phyloP scores from a whole-genome alignment of 257 asterid species.

The Perilla frutescens region DNA sequence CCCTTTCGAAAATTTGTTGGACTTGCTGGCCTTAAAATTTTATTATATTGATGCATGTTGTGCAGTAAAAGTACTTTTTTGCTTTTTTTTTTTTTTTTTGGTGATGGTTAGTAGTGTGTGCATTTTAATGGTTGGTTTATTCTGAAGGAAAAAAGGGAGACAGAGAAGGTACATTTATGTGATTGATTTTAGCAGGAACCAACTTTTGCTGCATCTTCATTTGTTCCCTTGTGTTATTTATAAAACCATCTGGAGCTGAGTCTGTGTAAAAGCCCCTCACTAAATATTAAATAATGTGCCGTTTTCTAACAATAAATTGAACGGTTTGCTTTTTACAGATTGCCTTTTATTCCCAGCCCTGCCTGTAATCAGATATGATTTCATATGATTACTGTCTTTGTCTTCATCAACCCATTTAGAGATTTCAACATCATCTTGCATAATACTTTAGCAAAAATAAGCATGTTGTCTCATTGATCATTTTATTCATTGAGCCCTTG shows the following conservation, averaged over 20 bases:
- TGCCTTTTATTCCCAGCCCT: not conserved
- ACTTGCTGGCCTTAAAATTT: constrained; percentile 2
- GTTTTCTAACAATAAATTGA: constrained; percentile 17
- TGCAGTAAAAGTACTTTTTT: not conserved
- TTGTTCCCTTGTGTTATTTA: not conserved
- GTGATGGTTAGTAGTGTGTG: not conserved
- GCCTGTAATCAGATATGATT: not conserved
- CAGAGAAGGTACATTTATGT: not conserved
- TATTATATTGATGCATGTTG: constrained; percentile 21
- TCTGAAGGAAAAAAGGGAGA: not conserved
- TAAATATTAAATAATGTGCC: not conserved
- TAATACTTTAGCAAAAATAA: not conserved
- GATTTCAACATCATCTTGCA: constrained; percentile 15
- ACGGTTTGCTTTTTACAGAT: not conserved
- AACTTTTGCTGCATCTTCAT: not conserved
- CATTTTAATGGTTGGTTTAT: not conserved
- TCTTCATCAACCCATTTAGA: not conserved
- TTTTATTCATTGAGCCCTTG: no score
- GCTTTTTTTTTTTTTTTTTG: not conserved
- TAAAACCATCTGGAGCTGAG: constrained; percentile 16
- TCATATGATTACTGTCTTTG: constrained; percentile 11
- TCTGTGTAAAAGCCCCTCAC: not conserved
- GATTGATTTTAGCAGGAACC: constrained; percentile 10
- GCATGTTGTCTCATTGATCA: not conserved
- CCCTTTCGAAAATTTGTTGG: constrained; percentile 7